Evolutionary conservation across 768 basidiomycete species (phyloP), one percentile per base, ranked within the genome.

Genomic region (Boletellus ananiceps): DNA sequence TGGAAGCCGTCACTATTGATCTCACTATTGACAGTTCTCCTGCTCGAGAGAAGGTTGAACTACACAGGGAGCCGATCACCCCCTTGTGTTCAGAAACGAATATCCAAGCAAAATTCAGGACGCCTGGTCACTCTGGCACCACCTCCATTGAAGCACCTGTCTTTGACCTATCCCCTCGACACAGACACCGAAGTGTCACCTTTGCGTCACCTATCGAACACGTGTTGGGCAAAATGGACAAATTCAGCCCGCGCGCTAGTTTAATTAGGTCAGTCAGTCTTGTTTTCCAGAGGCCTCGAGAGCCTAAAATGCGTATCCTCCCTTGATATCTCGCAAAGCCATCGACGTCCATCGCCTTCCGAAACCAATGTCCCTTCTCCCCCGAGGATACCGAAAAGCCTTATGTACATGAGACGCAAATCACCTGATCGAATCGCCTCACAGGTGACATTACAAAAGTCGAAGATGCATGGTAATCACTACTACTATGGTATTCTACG

Each of bases 1-100:
- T 47, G 18, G 55, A 71, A 37, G 51, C 53, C 18, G 56, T 66
- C 8, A 74, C 70, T 37, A 72, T 78, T 49, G 78, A 81, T 59
- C 66, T 79, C 47, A 78, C 74, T n/a, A 51, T 59, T 16, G 68
- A 71, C 37, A 49, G 48, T 4, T 52, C 64, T 23, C 68, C 67
- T 9, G 50, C 42, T 25, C 57, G 40, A 37, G 51, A 40, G 40
- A 45, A 44, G 16, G 37, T 9, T n/a, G 21, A 15, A 12, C 5
- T 12, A 16, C 45, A 40, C 27, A 36, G 47, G 41, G 13, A 27
- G 8, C 33, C 44, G 13, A 9, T 21, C n/a, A 19, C 29, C 15
- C 16, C 23, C 35, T 7, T 35, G 19, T 18, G 13, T 43, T 29
- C 49, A 27, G 48, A 34, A 21, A 18, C 31, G 11, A 21, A 19